Base-by-base conservation (phyloP, 2,329 filamentous ascomycete genomes). In the Fusarium newnesense region DNA sequence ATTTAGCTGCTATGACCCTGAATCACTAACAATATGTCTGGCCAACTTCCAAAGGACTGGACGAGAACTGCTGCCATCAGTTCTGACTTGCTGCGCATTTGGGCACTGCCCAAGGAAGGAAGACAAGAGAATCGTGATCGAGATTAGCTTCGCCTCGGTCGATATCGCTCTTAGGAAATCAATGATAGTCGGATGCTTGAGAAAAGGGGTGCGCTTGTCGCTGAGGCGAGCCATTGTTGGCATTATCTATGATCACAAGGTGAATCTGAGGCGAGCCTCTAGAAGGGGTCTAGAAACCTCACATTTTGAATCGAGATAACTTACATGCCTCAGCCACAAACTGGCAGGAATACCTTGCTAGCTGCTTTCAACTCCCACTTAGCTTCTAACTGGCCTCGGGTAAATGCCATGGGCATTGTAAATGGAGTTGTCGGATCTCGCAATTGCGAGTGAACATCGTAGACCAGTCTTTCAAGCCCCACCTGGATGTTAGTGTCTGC, bases 391-490 rank as follows among this genome's bases (percentile, higher is more conserved):
- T 40, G 15, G 13, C 8, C 37, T 44, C 10, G 7, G 26, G 24
- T 28, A 44, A 28, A 52, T 15, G 21, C 12, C 32, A 32, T 63
- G 58, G 24, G 40, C 16, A 52, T 28, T 53, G 39, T 28, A 44
- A 52, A 47, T 52, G 37, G 21, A 21, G 24, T 21, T 44, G 24
- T 42, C 40, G 37, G 21, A 42, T 12, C 12, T 50, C 42, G 42
- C 56, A 58, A 24, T 26, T 26, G 39, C 42, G 36, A 6, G 13
- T 24, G 19, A 44, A 28, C 6, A 26, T 32, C 24, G 53, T 34
- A 7, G 40, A 37, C 36, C 28, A 58, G 26, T 39, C 43, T 69
- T 69, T 69, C 67, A 69, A 70, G 46, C 67, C 59, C 46, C 42
- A 24, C 34, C 36, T 40, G 19, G 15, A 30, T 46, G 9, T 18